Base-by-base conservation (phyloP, 345 rosid species). In the Ailanthus altissimus region DNA sequence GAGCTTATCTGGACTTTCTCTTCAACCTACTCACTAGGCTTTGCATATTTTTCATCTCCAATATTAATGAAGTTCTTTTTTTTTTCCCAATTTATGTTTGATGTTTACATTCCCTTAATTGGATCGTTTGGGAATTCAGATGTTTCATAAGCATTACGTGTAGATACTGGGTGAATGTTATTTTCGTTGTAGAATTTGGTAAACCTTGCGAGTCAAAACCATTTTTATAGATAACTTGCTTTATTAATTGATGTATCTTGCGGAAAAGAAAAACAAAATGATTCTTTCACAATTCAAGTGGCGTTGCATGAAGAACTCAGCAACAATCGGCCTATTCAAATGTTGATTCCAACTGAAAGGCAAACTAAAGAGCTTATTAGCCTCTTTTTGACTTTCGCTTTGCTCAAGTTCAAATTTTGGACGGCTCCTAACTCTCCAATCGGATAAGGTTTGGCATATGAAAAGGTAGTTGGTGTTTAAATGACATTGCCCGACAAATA, bases 111-210 rank as follows among this genome's bases (percentile, higher is more conserved):
- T 74, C 82, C 67, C 74, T 51, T 13, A 13, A 70, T 74, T 67
- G 43, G 80, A 65, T 46, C 47, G 79, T 75, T 73, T 25, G 75
- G 77, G 67, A 45, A 53, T 47, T 70, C 72, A 66, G 73, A 8
- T 81, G 71, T 68, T 71, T 77, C 79, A 68, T 69, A 78, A 81
- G 78, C 75, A 85, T 84, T 84, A 71, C 81, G 65, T 88, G 95
- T 91, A 86, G 93, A 91, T 91, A 85, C 73, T 46, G 76, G 80
- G 84, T 38, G 76, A 60, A 67, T 81, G 69, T 80, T 74, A 47
- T 49, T 47, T 67, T 74, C 54, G 54, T 59, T 71, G 81, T 71
- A 51, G 79, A 78, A 67, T 81, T 77, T 36, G 65, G 77, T 67
- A 72, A 61, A 77, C 79, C 76, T 51, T 57, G 53, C 73, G 16